Evolutionary conservation across 1,284 basidiomycete species (phyloP), one percentile per base, ranked within the genome.

Genomic region (Fomitopsis palustris): DNA sequence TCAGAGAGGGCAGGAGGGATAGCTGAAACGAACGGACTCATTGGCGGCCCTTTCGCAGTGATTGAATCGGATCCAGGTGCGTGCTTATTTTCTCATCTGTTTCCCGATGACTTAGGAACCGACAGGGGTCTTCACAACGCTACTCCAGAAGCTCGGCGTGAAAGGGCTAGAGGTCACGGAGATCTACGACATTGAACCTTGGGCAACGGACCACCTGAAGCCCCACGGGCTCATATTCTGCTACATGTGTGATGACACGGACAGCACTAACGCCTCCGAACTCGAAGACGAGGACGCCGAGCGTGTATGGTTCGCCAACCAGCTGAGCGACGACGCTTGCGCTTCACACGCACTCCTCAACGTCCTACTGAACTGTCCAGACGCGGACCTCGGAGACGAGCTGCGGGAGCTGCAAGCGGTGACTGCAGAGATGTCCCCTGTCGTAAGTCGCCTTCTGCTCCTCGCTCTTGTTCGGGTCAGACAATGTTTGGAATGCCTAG

Each of bases 251-350:
- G 72, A 70, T 12, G 80, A 80, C 61, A 81, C 45, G 25, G 45
- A 47, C 7, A 27, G 21, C 7, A 82, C 60, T 58, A 77, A 0
- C 69, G 72, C 27, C 8, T 77, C 79, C 62, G 80, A 82, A 62
- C 61, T 81, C 56, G 75, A 78, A 27, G 83, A 85, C 66, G 78
- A 81, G 6, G 79, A 80, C 29, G 78, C 83, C 1, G 78, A 81
- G 57, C 73, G 72, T 19, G 78, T 86, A 14, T 87, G 84, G 84
- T 87, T 86, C 62, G 84, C 84, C 6, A 84, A 86, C 67, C 85
- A 87, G 66, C 75, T 87, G n/a, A 83, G 80, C 67, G 79, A 84
- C 63, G 83, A 87, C 64, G 82, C 84, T 2, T 87, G 85, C 65
- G 83, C 83, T 2, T 83, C 84, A 0, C 80, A 81, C 63, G 84